A percentile compares a stretch with the other conserved stretches of the same genome.
phyloP scores from a whole-genome alignment of 108 stramenopile species.

The Fistulifera pelliculosa region DNA sequence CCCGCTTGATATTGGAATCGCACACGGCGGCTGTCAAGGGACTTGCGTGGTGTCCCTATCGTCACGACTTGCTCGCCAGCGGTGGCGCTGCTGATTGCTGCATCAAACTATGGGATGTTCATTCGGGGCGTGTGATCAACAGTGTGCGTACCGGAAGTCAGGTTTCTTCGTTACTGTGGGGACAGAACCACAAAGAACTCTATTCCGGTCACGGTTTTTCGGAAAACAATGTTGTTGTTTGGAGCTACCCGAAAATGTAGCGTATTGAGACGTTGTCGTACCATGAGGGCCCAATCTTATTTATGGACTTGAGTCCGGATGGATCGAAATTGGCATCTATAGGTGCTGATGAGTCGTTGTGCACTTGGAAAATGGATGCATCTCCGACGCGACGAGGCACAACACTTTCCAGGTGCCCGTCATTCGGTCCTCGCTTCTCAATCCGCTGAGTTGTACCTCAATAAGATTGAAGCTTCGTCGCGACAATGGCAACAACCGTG shows the following conservation, averaged over 20 bases:
- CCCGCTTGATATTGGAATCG: conserved; percentile 45
- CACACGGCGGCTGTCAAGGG: conserved; percentile 37
- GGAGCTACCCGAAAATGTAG: conserved; percentile 60
- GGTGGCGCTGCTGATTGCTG: conserved; percentile 89
- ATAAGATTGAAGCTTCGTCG: too few species aligned
- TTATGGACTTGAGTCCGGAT: conserved; percentile 82
- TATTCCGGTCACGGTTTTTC: conserved; percentile 73
- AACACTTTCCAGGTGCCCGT: too few species aligned
- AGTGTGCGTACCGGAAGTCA: conserved; percentile 83
- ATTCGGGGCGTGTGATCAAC: conserved; percentile 67
- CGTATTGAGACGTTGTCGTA: conserved; percentile 79
- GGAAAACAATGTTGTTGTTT: conserved; percentile 46
- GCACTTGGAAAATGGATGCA: conserved; percentile 89
- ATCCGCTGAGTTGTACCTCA: too few species aligned
- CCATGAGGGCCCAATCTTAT: conserved; percentile 73
- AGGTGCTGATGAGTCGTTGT: conserved; percentile 88
- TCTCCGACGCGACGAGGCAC: conserved; percentile 7
- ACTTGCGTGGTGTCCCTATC: conserved; percentile 84
- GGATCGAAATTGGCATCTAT: conserved; percentile 73
- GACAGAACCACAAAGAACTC: conserved; percentile 73
- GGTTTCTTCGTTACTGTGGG: conserved; percentile 85
- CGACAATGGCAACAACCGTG: too few species aligned
- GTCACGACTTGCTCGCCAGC: conserved; percentile 78
- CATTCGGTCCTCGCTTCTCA: too few species aligned
- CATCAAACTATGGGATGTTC: conserved; percentile 92